Percentiles rank a stretch among this genome's conserved stretches.
Evolutionary conservation across 2,329 filamentous ascomycete genomes (phyloP).

Genomic region (Colletotrichum eremochloae): DNA sequence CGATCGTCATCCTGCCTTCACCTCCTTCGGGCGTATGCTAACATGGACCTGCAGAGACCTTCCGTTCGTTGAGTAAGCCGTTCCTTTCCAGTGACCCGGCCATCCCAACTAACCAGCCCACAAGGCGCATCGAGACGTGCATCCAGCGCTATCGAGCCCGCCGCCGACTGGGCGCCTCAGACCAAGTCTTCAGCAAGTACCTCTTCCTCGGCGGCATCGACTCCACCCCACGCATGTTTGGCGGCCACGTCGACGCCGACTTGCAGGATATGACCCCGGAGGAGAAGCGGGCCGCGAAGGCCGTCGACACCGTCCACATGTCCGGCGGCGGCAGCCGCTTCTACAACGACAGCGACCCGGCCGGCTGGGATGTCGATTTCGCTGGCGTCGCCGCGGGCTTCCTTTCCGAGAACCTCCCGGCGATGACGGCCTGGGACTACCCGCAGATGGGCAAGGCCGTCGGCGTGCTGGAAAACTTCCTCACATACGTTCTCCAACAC

Average conservation of each 20-base stretch:
- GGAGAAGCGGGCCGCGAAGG: constrained; percentile 74
- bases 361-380: constrained; percentile 86
- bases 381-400: constrained; percentile 82
- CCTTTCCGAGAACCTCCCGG: constrained; percentile 68
- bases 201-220: constrained; percentile 87
- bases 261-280: constrained; percentile 68
- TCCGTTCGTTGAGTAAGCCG: constrained; percentile 69
- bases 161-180: constrained; percentile 75
- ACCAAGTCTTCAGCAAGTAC: constrained; percentile 82
- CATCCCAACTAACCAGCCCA: constrained; percentile 19
- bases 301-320: constrained; percentile 70
- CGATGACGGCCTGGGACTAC: constrained; percentile 68
- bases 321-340: constrained; percentile 60
- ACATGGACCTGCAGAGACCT: constrained; percentile 56
- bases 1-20: background rate
- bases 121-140: constrained; percentile 84
- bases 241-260: constrained; percentile 70
- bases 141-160: constrained; percentile 85
- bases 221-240: constrained; percentile 68
- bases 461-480: constrained; percentile 83
- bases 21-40: background rate
- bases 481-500: constrained; percentile 88
- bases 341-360: constrained; percentile 62
- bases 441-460: constrained; percentile 70
- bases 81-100: background rate